Conservation (phyloP, 345 rosid species). For the Erucastrum elatum region DNA sequence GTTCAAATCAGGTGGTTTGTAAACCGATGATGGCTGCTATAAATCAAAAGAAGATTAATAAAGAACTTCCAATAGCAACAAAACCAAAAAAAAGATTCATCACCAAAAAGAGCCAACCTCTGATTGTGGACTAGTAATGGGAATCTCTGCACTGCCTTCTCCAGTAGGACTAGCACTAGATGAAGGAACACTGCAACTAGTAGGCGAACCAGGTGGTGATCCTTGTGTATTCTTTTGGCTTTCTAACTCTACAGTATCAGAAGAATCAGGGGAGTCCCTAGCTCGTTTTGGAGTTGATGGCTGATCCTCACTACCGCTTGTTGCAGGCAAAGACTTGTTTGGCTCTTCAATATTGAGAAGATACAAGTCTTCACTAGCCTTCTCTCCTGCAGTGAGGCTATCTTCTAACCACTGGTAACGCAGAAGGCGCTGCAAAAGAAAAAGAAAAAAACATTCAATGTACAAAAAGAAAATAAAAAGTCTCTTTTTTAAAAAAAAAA, state of each 20-base stretch:
- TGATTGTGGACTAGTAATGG: slow-evolving; percentile 38
- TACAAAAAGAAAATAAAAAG: too few species aligned
- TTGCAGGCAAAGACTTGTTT: slow-evolving; percentile 40
- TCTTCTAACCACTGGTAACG: slow-evolving; percentile 85
- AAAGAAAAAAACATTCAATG: too few species aligned
- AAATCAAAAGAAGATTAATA: slow-evolving; percentile 15
- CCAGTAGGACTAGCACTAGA: slow-evolving; percentile 39
- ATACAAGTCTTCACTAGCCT: slow-evolving; percentile 66
- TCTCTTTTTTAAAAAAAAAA: too few species aligned
- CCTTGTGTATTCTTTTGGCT: slow-evolving; percentile 16
- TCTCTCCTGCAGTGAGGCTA: slow-evolving; percentile 69
- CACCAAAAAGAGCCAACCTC: slow-evolving; percentile 43
- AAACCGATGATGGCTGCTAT: slow-evolving; percentile 52
- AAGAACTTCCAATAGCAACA: background rate
- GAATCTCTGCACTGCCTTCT: slow-evolving; percentile 38
- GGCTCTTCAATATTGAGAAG: slow-evolving; percentile 32
- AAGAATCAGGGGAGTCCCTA: slow-evolving; percentile 43
- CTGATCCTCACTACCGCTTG: slow-evolving; percentile 38
- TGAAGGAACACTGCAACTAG: slow-evolving; percentile 39
- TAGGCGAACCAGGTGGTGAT: slow-evolving; percentile 42
- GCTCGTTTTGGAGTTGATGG: slow-evolving; percentile 42
- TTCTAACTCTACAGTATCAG: slow-evolving; percentile 17
- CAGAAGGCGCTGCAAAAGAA: slow-evolving; percentile 49
- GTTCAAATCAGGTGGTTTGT: slow-evolving; percentile 88
- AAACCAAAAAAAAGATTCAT: background rate